Evolutionary conservation across 805 yeast species (phyloP).

Genomic region (Saccharomycopsis sp.): DNA sequence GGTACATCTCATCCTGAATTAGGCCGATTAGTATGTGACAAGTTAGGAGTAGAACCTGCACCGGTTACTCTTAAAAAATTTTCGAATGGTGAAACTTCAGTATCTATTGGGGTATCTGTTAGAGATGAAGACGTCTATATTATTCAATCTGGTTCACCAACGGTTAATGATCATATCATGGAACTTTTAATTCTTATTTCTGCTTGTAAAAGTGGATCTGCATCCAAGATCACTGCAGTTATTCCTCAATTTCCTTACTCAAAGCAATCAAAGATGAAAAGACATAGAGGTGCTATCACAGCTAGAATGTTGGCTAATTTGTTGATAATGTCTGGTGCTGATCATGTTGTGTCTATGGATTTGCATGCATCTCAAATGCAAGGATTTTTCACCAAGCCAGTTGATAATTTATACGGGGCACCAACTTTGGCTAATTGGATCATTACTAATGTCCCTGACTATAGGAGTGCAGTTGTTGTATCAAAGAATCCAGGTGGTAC

Average conservation of each 20-base stretch:
- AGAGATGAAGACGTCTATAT: conserved; percentile 96
- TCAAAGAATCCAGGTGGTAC: conserved; percentile 99
- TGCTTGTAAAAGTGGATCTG: conserved; percentile 97
- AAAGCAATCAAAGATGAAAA: conserved; percentile 96
- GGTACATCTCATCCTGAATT: conserved; percentile 96
- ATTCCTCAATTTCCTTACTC: conserved; percentile 97
- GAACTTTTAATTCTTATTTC: conserved; percentile 87
- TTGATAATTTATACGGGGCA: conserved; percentile 92
- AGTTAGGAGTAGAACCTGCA: conserved; percentile 89
- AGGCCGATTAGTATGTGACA: conserved; percentile 83
- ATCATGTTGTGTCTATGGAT: conserved; percentile 97
- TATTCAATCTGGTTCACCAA: conserved; percentile 85
- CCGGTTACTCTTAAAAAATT: conserved; percentile 87
- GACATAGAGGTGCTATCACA: conserved; percentile 97
- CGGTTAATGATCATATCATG: conserved; percentile 90
- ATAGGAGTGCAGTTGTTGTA: conserved; percentile 86
- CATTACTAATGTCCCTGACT: conserved; percentile 78
- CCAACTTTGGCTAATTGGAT: conserved; percentile 97
- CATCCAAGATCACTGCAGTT: conserved; percentile 93
- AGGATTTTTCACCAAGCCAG: conserved; percentile 96
- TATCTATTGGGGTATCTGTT: conserved; percentile 89
- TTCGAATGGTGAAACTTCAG: conserved; percentile 96
- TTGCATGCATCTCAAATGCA: conserved; percentile 97
- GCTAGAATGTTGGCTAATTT: conserved; percentile 97
- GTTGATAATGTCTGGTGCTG: conserved; percentile 97